Conservation (phyloP, 1,284 basidiomycete species). For the Rhodotorula sp. region DNA sequence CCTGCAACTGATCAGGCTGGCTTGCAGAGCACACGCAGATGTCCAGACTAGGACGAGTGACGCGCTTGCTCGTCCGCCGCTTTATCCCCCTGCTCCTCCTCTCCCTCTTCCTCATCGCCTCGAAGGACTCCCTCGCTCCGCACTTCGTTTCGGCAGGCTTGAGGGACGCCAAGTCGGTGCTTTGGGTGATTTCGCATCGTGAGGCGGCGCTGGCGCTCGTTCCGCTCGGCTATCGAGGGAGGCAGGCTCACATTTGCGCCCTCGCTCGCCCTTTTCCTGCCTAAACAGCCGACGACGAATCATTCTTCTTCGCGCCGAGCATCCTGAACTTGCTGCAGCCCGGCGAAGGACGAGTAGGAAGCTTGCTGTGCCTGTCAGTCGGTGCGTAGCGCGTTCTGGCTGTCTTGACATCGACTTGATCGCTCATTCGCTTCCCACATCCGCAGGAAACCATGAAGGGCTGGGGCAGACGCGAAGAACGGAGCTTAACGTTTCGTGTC, state of each 20-base stretch:
- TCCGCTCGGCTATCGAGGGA: no score
- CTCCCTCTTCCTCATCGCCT: conserved; percentile 3
- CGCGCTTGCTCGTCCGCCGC: background rate
- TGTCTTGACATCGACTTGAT: background rate
- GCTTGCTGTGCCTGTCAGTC: conserved; percentile 53
- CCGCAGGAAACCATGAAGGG: conserved; percentile 70
- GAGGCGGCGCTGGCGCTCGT: background rate
- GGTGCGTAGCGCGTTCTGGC: conserved; percentile 44
- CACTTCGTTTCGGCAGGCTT: background rate
- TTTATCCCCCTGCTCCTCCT: background rate
- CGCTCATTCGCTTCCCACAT: conserved; percentile 52
- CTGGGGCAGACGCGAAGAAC: conserved; percentile 62
- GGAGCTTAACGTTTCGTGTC: conserved; percentile 69
- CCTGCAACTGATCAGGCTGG: no score
- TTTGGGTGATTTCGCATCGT: conserved; percentile 45
- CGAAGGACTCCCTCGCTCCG: background rate
- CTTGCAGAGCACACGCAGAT: background rate
- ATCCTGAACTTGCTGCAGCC: conserved; percentile 57
- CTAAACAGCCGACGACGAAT: conserved; percentile 68
- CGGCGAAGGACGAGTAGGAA: conserved; percentile 42
- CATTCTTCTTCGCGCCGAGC: conserved; percentile 85
- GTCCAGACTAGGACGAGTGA: background rate
- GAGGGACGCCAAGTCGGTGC: conserved; percentile 5
- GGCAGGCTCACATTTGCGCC: background rate
- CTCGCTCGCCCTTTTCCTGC: background rate